Conservation (phyloP, 164 flowering plant genomes). For the Cinnamomum micranthum region DNA sequence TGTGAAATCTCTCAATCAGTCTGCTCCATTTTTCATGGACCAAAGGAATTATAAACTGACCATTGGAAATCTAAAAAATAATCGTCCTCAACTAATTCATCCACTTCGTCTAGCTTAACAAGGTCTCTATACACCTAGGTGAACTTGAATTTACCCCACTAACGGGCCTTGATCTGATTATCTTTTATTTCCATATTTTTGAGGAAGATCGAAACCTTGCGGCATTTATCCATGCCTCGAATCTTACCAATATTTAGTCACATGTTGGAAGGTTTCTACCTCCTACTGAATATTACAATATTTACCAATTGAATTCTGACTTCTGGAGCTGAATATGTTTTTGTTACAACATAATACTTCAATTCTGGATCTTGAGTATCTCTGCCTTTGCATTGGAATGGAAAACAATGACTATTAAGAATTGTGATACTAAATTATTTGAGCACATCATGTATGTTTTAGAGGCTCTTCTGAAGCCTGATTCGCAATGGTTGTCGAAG, state of each 20-base stretch:
- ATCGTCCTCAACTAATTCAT: no score
- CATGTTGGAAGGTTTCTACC: not conserved
- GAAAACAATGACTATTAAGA: not conserved
- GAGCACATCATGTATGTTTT: not conserved
- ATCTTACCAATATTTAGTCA: not conserved
- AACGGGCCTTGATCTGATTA: no score
- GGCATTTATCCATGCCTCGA: not conserved
- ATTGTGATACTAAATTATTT: not conserved
- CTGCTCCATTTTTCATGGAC: no score
- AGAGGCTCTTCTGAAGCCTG: not conserved
- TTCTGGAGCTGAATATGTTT: not conserved
- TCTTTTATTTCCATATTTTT: no score
- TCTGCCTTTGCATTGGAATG: not conserved
- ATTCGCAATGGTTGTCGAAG: not conserved
- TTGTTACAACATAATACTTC: no score
- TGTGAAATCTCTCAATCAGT: no score
- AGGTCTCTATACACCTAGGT: no score
- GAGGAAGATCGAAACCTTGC: not conserved
- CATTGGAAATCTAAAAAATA: no score
- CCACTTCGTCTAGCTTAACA: no score
- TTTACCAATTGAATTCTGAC: not conserved
- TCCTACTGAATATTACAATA: not conserved
- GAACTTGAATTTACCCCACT: no score
- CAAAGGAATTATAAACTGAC: no score
- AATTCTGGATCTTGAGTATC: not conserved